These are phyloP conservation scores for Trichomonascaceae sp. DNA, from an alignment of 1,139 yeast genomes.

Conservation along the genomic window DNA sequence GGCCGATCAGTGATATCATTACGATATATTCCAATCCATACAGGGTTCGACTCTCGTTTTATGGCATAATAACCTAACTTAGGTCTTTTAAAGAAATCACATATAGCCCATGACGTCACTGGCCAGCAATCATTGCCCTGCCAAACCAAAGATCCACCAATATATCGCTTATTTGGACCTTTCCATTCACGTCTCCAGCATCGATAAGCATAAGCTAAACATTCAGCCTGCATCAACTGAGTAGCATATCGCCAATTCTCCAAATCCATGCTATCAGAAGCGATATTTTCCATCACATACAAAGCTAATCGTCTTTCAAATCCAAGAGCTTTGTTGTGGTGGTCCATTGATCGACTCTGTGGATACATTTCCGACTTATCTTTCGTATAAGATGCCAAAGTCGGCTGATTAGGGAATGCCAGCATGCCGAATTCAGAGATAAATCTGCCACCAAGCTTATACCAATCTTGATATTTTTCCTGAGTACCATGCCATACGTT, in stretches of 20 bases:
- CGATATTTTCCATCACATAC: conserved; percentile 42
- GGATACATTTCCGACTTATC: conserved; percentile 36
- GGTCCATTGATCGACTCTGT: conserved; percentile 36
- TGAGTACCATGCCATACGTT: conserved; percentile 47
- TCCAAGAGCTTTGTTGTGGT: conserved; percentile 41
- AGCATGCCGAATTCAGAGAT: conserved; percentile 47
- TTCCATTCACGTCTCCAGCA: conserved; percentile 45
- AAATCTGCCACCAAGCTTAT: conserved; percentile 40
- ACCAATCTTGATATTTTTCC: conserved; percentile 43
- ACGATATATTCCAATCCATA: conserved; percentile 37
- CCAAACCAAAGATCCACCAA: conserved; percentile 46
- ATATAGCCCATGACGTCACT: conserved; percentile 42
- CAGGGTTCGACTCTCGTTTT: conserved; percentile 39
- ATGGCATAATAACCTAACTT: conserved; percentile 44
- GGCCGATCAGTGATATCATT: conserved; percentile 19
- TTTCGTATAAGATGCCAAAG: conserved; percentile 33
- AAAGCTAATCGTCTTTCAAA: conserved; percentile 41
- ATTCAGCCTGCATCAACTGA: conserved; percentile 47
- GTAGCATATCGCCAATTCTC: conserved; percentile 44
- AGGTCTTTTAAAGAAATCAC: conserved; percentile 39
- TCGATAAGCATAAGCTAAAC: conserved; percentile 42
- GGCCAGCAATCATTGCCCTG: conserved; percentile 52
- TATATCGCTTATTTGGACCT: conserved; percentile 32
- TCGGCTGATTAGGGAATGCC: conserved; percentile 35
- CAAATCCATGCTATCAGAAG: conserved; percentile 32